A percentile compares a stretch with the other conserved stretches of the same genome.
Evolutionary conservation across 306 rosid genomes (phyloP).

Genomic region (Oxytropis ochrocephala): DNA sequence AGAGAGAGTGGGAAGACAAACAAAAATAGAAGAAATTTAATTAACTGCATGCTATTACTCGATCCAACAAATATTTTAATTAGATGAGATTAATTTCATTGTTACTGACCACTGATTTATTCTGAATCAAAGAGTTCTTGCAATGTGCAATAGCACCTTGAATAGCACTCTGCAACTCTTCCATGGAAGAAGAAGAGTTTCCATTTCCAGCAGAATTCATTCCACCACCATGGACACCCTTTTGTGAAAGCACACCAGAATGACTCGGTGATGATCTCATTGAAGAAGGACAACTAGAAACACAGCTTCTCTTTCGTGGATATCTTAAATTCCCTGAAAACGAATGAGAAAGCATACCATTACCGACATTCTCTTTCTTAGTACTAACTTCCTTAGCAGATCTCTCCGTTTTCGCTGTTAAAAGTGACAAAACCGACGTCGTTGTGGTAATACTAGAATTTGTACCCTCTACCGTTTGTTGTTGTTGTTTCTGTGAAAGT

Average conservation of each 20-base stretch:
- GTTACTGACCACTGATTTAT: constrained; percentile 42
- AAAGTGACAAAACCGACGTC: constrained; percentile 13
- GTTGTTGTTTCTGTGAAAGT: constrained; percentile 46
- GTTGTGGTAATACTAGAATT: neutral
- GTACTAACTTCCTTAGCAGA: constrained; percentile 15
- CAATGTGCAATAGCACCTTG: constrained; percentile 98
- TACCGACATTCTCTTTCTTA: constrained; percentile 17
- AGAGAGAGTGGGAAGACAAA: neutral
- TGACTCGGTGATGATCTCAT: constrained; percentile 82
- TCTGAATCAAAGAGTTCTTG: constrained; percentile 66
- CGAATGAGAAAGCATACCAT: constrained; percentile 50
- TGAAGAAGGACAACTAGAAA: constrained; percentile 88
- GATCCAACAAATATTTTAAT: neutral
- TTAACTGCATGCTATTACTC: neutral
- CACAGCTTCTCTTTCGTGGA: constrained; percentile 53
- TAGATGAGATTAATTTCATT: constrained; percentile 50
- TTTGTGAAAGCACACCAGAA: constrained; percentile 61
- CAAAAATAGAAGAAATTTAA: neutral
- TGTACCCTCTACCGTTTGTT: neutral
- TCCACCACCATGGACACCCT: neutral
- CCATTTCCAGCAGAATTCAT: neutral
- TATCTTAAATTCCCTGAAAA: constrained; percentile 81
- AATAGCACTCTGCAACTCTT: constrained; percentile 92
- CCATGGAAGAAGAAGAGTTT: constrained; percentile 64
- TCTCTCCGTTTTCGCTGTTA: constrained; percentile 27